Percentiles rank a stretch among this genome's conserved stretches.
These are phyloP conservation scores for Pseudogymnoascus sp. DNA, from an alignment of 2,329 filamentous ascomycete genomes.

Conservation along the genomic window DNA sequence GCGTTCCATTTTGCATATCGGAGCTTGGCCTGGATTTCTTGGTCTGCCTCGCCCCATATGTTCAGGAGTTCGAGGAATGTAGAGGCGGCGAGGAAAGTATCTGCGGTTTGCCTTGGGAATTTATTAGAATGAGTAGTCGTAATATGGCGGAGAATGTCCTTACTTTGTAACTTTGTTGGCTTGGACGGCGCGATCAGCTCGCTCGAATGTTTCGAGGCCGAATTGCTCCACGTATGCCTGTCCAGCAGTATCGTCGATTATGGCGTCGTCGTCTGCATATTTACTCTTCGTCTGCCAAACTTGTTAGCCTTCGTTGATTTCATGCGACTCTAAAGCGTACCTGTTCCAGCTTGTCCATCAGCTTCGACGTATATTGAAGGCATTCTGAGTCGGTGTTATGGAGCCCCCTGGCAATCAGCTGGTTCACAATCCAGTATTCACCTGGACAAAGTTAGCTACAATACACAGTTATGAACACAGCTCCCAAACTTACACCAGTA, in stretches of 20 bases:
- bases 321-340: constrained; percentile 33
- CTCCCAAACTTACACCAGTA: constrained; percentile 74
- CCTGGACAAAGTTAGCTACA: constrained; percentile 39
- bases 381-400: constrained; percentile 73
- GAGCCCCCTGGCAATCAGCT: constrained; percentile 73
- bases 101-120: constrained; percentile 67
- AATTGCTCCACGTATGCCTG: constrained; percentile 95
- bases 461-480: not conserved
- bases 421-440: constrained; percentile 87
- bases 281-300: constrained; percentile 56
- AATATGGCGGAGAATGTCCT: constrained; percentile 33
- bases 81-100: constrained; percentile 85
- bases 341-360: constrained; percentile 89
- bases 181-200: constrained; percentile 73
- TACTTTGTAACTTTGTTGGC: constrained; percentile 80
- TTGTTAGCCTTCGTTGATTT: not conserved
- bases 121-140: constrained; percentile 4
- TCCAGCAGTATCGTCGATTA: constrained; percentile 76
- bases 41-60: constrained; percentile 71
- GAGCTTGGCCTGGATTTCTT: constrained; percentile 75
- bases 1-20: constrained; percentile 98
- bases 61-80: constrained; percentile 85
- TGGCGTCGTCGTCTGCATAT: constrained; percentile 70
- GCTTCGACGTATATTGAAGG: constrained; percentile 66
- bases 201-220: constrained; percentile 75